Evolutionary conservation across 2,329 filamentous ascomycete species (phyloP).

Genomic region (Ascocoryne sarcoides): DNA sequence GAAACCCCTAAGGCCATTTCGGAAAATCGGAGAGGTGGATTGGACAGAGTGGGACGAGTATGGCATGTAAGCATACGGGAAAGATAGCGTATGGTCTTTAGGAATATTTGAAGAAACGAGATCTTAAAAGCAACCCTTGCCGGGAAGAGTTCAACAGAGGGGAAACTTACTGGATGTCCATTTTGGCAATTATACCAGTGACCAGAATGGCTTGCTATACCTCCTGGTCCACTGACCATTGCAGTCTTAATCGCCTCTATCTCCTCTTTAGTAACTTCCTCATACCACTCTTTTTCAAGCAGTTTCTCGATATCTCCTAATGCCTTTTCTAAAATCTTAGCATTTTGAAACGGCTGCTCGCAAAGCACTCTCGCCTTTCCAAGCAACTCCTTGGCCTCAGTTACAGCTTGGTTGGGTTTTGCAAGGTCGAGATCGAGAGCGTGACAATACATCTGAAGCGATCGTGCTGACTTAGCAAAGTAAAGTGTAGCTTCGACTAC

Average conservation of each 20-base stretch:
- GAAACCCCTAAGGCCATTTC: no score
- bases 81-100: no score
- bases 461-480: constrained; percentile 18
- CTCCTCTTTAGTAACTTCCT: constrained; percentile 34
- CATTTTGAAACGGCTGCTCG: constrained; percentile 26
- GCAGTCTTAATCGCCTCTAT: constrained; percentile 40
- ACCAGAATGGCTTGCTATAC: constrained; percentile 32
- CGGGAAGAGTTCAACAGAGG: neutral
- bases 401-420: constrained; percentile 9
- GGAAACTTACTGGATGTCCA: constrained; percentile 36
- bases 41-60: no score
- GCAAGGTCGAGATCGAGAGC: constrained; percentile 9
- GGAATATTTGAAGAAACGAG: neutral
- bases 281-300: constrained; percentile 31
- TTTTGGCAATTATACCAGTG: constrained; percentile 52
- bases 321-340: constrained; percentile 20
- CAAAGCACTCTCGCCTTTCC: constrained; percentile 28
- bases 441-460: constrained; percentile 1
- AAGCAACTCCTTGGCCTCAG: constrained; percentile 22
- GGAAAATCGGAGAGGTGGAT: no score
- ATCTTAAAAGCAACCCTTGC: constrained; percentile 10
- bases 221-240: constrained; percentile 41
- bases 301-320: constrained; percentile 25
- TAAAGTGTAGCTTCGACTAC: constrained; percentile 30
- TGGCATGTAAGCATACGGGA: no score